A percentile compares a stretch with the other conserved stretches of the same genome.
Evolutionary conservation across 352 stramenopile species (phyloP).

Genomic region (Phytophthora pistaciae): DNA sequence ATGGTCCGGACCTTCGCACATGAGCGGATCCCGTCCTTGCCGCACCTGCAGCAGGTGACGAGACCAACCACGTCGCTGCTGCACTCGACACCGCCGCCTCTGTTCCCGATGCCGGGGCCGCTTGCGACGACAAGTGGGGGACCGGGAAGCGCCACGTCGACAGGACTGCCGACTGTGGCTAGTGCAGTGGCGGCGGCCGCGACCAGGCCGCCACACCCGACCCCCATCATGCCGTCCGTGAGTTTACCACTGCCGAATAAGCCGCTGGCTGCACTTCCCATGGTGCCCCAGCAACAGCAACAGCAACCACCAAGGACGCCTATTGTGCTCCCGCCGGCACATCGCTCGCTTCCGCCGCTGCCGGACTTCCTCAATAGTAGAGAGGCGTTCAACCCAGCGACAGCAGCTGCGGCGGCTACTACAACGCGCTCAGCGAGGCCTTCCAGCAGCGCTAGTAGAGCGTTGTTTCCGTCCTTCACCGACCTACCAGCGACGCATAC

Average conservation of each 20-base stretch:
- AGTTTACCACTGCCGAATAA: conserved; percentile 44
- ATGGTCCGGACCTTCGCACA: conserved; percentile 29
- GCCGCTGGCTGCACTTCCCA: conserved; percentile 26
- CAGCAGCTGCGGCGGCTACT: conserved; percentile 21
- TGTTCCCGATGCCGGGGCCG: conserved; percentile 37
- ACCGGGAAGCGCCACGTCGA: conserved; percentile 11
- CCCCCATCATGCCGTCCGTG: conserved; percentile 38
- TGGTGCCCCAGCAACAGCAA: conserved; percentile 25
- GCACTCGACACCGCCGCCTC: conserved; percentile 35
- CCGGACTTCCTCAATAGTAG: conserved; percentile 74
- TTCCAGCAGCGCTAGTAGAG: conserved; percentile 29
- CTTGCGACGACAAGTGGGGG: conserved; percentile 1
- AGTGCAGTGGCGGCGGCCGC: conserved; percentile 28
- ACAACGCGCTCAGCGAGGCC: conserved; percentile 16
- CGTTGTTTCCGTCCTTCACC: conserved; percentile 59
- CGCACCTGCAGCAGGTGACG: conserved; percentile 63
- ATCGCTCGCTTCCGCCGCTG: conserved; percentile 62
- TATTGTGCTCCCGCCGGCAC: conserved; percentile 59
- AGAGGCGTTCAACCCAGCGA: conserved; percentile 63
- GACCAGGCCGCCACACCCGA: conserved; percentile 33
- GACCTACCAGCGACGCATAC: conserved; percentile 45
- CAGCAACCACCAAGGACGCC: conserved; percentile 50
- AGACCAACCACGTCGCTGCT: conserved; percentile 59
- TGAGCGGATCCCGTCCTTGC: conserved; percentile 51
- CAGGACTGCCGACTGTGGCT: conserved; percentile 33